phyloP scores from a whole-genome alignment of 2,329 filamentous ascomycete species.

The Chaetothyriales sp. region DNA sequence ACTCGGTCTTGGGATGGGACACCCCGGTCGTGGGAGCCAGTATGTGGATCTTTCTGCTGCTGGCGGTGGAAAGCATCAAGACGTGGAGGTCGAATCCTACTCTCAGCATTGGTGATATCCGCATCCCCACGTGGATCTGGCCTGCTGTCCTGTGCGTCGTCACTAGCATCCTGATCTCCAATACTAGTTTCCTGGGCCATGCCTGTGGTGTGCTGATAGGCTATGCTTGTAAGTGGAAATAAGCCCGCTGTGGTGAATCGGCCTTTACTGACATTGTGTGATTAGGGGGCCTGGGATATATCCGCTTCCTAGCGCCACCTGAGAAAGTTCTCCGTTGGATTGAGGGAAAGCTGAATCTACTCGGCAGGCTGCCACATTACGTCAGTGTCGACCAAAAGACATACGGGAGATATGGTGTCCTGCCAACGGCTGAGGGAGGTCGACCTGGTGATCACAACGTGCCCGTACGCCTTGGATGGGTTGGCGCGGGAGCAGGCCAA shows the following conservation, averaged over 20 bases:
- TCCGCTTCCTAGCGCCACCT: slow-evolving; percentile 78
- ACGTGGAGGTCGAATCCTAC: slow-evolving; percentile 65
- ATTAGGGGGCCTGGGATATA: slow-evolving; percentile 68
- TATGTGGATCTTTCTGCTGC: slow-evolving; percentile 81
- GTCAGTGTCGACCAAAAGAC: slow-evolving; percentile 93
- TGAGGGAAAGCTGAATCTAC: slow-evolving; percentile 73
- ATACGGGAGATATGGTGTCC: slow-evolving; percentile 78
- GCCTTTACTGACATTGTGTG: slow-evolving; percentile 1
- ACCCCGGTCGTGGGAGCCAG: slow-evolving; percentile 70
- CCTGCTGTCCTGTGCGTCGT: slow-evolving; percentile 66
- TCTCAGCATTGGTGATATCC: slow-evolving; percentile 41
- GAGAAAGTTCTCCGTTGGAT: slow-evolving; percentile 80
- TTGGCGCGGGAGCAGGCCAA: slow-evolving; percentile 23
- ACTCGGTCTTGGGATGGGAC: slow-evolving; percentile 55
- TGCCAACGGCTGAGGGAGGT: slow-evolving; percentile 44
- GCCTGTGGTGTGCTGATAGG: slow-evolving; percentile 71
- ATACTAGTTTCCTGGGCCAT: slow-evolving; percentile 75
- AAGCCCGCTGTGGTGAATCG: slow-evolving; percentile 2
- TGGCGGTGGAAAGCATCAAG: slow-evolving; percentile 74
- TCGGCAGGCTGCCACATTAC: slow-evolving; percentile 76
- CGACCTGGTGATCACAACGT: slow-evolving; percentile 22
- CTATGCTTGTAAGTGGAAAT: slow-evolving; percentile 57
- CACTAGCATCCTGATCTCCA: slow-evolving; percentile 62
- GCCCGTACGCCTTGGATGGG: slow-evolving; percentile 42
- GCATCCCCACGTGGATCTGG: slow-evolving; percentile 85